Evolutionary conservation across 345 rosid genomes (phyloP).

Genomic region (Salix brachista): DNA sequence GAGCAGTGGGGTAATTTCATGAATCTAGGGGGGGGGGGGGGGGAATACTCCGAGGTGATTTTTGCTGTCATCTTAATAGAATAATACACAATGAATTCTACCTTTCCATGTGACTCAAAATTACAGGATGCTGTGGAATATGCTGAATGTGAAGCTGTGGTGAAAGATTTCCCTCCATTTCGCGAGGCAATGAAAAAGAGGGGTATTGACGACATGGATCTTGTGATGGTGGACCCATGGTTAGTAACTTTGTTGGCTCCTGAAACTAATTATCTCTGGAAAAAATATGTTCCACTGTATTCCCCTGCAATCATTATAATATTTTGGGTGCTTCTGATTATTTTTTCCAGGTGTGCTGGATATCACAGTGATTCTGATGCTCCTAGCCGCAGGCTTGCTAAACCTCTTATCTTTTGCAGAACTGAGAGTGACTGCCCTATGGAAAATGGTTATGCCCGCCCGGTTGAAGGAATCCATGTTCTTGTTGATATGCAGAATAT

Average conservation of each 20-base stretch:
- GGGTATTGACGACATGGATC: constrained; percentile 96
- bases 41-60: background rate
- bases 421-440: constrained; percentile 94
- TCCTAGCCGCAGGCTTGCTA: constrained; percentile 83
- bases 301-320: background rate
- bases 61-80: background rate
- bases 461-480: constrained; percentile 83
- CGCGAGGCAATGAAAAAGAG: constrained; percentile 88
- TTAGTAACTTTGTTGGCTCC: constrained; percentile 20
- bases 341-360: constrained; percentile 70
- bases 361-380: constrained; percentile 78
- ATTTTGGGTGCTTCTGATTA: background rate
- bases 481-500: constrained; percentile 93
- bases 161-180: constrained; percentile 77
- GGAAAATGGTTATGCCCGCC: constrained; percentile 99
- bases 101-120: background rate
- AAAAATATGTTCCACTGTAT: constrained; percentile 1
- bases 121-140: constrained; percentile 76
- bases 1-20: background rate
- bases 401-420: constrained; percentile 92
- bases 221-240: constrained; percentile 71
- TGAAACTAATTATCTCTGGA: background rate
- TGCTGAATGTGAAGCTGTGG: constrained; percentile 92
- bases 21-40: too few relatives aligned
- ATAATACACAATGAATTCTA: background rate